These are phyloP conservation scores for Malania oleifera DNA, from an alignment of 164 flowering plant genomes.

Conservation along the genomic window DNA sequence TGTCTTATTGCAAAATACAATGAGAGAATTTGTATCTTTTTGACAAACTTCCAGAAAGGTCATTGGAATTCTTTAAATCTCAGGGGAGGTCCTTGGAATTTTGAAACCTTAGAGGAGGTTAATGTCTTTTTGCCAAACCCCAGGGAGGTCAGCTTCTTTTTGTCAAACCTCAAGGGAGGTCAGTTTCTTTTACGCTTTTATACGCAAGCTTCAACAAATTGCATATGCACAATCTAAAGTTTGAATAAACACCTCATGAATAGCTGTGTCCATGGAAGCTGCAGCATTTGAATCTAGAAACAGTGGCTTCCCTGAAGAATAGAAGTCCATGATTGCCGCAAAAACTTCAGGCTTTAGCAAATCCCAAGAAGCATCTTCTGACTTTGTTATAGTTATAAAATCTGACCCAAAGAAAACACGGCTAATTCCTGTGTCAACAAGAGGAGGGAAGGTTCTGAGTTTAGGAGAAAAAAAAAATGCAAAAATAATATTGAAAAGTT, in stretches of 20 bases:
- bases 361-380: conserved; percentile 88
- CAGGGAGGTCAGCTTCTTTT: too few species aligned
- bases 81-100: too few species aligned
- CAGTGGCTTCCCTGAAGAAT: conserved; percentile 77
- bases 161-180: too few species aligned
- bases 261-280: conserved; percentile 83
- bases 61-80: too few species aligned
- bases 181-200: too few species aligned
- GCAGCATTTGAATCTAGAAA: conserved; percentile 65
- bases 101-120: too few species aligned
- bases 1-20: too few species aligned
- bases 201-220: not conserved
- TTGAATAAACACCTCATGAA: conserved; percentile 54
- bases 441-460: not conserved
- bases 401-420: conserved; percentile 95
- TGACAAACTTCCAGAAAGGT: too few species aligned
- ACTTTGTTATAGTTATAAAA: conserved; percentile 84
- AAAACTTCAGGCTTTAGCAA: conserved; percentile 83
- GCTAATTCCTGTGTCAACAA: conserved; percentile 47
- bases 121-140: too few species aligned
- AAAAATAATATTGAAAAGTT: too few species aligned
- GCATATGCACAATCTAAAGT: not conserved
- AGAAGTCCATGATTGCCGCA: conserved; percentile 96
- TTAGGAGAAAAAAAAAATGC: too few species aligned
- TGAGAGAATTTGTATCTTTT: too few species aligned